Base-by-base conservation (phyloP, 192 early-diverging fungal genomes). In the Cetraspora pellucida region DNA sequence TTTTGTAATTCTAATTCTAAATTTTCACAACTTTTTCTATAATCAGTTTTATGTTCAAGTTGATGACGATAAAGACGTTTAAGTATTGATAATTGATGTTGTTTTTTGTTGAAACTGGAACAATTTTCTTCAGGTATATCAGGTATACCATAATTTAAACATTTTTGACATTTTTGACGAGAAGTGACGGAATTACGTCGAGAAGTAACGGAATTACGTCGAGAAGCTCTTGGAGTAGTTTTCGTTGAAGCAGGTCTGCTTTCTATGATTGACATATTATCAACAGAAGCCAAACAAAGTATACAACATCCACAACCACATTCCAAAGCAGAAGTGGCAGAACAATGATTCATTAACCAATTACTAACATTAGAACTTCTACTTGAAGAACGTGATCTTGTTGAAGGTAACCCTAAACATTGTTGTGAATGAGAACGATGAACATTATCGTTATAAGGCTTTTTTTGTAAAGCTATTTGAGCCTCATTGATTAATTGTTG, bases 21-120 rank as follows among this genome's bases (percentile, higher is more conserved):
- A 47, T 68, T 37, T n/a, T 68, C 45, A 47, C 66, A 68, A 68
- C 66, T 68, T 37, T 37, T 68, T 46, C 17, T 68, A 68, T 68
- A 68, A 68, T 45, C n/a, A 27, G 11, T 44, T 23, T 19, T 43
- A 23, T n/a, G 14, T 68, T 68, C 66, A 13, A 68, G 37, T 68
- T 68, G 25, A 13, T 68, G 14, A 2, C 66, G 30, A 47, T 68
- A 68, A 23, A 37, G 45, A 13, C 37, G 25, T n/a, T 68, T 68
- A 19, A 68, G 43, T 1, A 23, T 13, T 13, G 59, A 23, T 7
- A 61, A 61, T 10, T 68, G 25, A 43, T 16, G 27, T 47, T 68
- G 66, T 46, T 19, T 68, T 30, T 37, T 43, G 37, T 37, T 37
- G 1, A 37, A 2, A n/a, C n/a, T n/a, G n/a, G 37, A 37, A n/a